Evolutionary conservation across 176 grass and related monocot species (phyloP).

Genomic region (Cenchrus fungigraminus): DNA sequence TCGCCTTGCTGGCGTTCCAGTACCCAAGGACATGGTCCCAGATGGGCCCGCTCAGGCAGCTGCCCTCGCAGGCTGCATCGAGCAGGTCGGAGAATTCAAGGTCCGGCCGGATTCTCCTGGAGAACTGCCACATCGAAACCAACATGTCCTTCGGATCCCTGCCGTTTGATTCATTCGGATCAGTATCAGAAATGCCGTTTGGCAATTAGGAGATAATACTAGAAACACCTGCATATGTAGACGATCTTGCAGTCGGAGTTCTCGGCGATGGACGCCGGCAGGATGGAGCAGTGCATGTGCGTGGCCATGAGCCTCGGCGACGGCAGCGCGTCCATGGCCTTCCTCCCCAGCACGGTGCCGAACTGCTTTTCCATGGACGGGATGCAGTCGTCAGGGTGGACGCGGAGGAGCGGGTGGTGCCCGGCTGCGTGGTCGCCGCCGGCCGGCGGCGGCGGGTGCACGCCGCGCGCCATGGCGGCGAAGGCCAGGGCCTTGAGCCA

Average conservation of each 20-base stretch:
- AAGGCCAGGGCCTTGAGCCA: neutral
- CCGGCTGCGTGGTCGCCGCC: too few species aligned
- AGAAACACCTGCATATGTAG: neutral
- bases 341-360: too few species aligned
- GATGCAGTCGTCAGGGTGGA: neutral
- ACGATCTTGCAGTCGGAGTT: neutral
- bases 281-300: neutral
- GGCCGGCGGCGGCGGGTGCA: neutral
- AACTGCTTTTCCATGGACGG: neutral
- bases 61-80: slow-evolving; percentile 20
- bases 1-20: slow-evolving; percentile 14
- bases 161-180: neutral
- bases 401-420: neutral
- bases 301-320: neutral
- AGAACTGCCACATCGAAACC: slow-evolving; percentile 26
- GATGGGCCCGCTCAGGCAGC: neutral
- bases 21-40: slow-evolving; percentile 42
- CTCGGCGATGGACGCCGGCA: neutral
- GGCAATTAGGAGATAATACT: too few species aligned
- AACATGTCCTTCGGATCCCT: slow-evolving; percentile 35
- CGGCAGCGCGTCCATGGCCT: neutral
- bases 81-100: neutral
- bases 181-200: too few species aligned
- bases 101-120: neutral
- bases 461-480: neutral